Percentiles rank a stretch among this genome's conserved stretches.
Evolutionary conservation across 2,329 filamentous ascomycete species (phyloP).

Genomic region (Fusarium subtropicale): DNA sequence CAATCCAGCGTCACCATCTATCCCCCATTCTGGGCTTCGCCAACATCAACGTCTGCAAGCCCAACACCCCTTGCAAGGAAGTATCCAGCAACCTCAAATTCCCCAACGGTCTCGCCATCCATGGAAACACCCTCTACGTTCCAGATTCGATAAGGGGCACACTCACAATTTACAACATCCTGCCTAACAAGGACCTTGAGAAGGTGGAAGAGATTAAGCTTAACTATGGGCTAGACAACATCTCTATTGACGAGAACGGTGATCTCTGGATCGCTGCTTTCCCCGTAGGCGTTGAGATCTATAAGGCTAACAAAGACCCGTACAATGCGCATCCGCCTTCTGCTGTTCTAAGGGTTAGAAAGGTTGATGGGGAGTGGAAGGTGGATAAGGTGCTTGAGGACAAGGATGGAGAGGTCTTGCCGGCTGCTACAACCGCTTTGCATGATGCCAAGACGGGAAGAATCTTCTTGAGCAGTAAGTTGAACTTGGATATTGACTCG

Average conservation of each 20-base stretch:
- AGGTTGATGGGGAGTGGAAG: conserved; percentile 9
- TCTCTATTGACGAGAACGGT: conserved; percentile 39
- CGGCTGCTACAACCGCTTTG: conserved; percentile 40
- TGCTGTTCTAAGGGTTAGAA: conserved; percentile 24
- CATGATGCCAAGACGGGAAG: conserved; percentile 42
- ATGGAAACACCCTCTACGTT: conserved; percentile 49
- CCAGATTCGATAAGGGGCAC: conserved; percentile 43
- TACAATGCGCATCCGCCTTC: conserved; percentile 15
- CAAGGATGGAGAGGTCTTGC: conserved; percentile 29
- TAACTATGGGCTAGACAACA: conserved; percentile 37
- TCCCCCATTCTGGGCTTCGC: conserved; percentile 42
- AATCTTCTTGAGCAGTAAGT: conserved; percentile 44
- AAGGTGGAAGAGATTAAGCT: conserved; percentile 23
- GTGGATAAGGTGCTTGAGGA: conserved; percentile 44
- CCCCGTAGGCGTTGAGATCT: conserved; percentile 21
- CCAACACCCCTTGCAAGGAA: conserved; percentile 34
- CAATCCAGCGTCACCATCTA: conserved; percentile 19
- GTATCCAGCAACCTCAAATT: conserved; percentile 41
- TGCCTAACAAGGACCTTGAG: conserved; percentile 6
- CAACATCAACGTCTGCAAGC: conserved; percentile 48
- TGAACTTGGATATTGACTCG: rapidly evolving
- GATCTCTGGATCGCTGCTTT: conserved; percentile 40
- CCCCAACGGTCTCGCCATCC: conserved; percentile 50
- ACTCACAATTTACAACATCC: conserved; percentile 32
- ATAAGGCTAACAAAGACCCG: conserved; percentile 33